Conservation (phyloP, 1,139 yeast genomes). For the Eremothecium cymbalariae region DNA sequence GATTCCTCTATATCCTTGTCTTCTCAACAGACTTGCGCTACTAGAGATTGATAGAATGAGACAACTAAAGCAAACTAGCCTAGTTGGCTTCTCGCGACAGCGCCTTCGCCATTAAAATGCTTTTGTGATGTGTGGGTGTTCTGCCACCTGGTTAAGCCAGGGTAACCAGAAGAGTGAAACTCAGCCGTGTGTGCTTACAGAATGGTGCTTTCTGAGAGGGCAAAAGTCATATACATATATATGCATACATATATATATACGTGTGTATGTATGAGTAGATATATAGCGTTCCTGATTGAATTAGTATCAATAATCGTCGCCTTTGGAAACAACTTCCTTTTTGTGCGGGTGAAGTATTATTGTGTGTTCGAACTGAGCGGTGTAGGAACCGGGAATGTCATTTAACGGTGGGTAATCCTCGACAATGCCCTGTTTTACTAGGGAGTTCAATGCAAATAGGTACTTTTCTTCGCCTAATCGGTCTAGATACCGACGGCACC, state of each 20-base stretch:
- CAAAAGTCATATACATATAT: conserved; percentile 1
- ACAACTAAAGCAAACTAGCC: conserved; percentile 5
- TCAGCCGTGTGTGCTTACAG: not conserved
- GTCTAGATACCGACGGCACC: conserved; percentile 92
- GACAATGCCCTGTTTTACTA: conserved; percentile 79
- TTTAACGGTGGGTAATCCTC: conserved; percentile 96
- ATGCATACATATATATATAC: not conserved
- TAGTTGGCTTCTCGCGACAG: conserved; percentile 1
- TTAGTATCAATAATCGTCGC: conserved; percentile 66
- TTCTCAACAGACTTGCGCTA: too few species aligned
- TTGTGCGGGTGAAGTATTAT: conserved; percentile 80
- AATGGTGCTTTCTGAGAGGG: too few species aligned
- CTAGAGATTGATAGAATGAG: too few species aligned
- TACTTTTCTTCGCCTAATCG: conserved; percentile 88
- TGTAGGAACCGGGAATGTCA: conserved; percentile 76
- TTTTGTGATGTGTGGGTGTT: not conserved
- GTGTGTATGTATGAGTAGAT: not conserved
- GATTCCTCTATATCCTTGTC: not conserved
- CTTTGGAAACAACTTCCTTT: conserved; percentile 91
- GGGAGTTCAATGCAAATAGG: conserved; percentile 74
- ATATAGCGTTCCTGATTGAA: not conserved
- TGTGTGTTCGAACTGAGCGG: conserved; percentile 96
- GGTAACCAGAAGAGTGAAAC: conserved; percentile 1
- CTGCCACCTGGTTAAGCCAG: too few species aligned
- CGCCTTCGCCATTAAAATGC: not conserved